These are phyloP conservation scores for Leishmania arabica DNA, from an alignment of 208 protist species.

Conservation along the genomic window DNA sequence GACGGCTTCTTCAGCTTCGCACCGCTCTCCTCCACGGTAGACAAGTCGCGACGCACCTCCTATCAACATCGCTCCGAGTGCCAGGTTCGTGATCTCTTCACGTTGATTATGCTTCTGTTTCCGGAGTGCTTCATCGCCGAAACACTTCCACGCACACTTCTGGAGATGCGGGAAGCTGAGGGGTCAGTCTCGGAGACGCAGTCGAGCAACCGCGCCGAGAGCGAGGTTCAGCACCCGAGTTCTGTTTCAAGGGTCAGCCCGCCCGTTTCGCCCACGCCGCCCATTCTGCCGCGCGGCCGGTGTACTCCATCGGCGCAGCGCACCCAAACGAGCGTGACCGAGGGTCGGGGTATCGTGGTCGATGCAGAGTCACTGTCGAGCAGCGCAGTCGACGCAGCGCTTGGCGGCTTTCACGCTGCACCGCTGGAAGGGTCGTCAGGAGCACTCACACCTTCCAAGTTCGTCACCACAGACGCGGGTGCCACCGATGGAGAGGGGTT, in stretches of 20 bases:
- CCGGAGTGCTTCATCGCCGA: conserved; percentile 68
- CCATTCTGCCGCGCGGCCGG: not conserved
- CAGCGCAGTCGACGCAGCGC: not conserved
- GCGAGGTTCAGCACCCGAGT: not conserved
- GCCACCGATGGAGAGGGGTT: not conserved
- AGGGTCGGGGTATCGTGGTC: too few species aligned
- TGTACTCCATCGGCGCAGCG: not conserved
- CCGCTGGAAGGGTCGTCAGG: not conserved
- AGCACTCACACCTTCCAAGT: not conserved
- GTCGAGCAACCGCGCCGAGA: not conserved
- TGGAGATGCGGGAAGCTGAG: conserved; percentile 16
- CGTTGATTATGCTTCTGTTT: conserved; percentile 62
- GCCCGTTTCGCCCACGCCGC: not conserved
- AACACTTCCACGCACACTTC: not conserved
- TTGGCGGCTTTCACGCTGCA: not conserved
- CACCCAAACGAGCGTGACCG: not conserved
- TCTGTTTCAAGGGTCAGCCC: not conserved
- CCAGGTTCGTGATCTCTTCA: conserved; percentile 54
- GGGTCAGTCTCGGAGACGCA: not conserved
- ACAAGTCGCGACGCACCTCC: conserved; percentile 16
- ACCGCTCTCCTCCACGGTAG: conserved; percentile 42
- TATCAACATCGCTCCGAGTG: conserved; percentile 41
- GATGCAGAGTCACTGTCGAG: not conserved
- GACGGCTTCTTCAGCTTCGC: conserved; percentile 66
- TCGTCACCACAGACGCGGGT: not conserved